Evolutionary conservation across 805 yeast species (phyloP), one percentile per base, ranked within the genome.

Genomic region (Cyberlindnera bimundalis): DNA sequence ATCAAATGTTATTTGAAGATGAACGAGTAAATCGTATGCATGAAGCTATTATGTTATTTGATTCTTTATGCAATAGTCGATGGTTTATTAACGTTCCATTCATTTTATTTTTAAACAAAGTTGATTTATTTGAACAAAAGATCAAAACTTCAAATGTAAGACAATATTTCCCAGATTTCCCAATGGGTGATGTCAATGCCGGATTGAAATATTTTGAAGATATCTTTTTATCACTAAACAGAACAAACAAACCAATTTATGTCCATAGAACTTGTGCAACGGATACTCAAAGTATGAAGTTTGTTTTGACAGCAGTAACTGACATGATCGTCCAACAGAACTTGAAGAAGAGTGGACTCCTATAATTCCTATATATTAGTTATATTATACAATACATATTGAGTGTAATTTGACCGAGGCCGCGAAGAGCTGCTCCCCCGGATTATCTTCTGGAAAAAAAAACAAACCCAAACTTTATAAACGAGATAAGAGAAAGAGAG

Each of bases 231-330:
- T 68, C 75, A 39, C 60, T 85, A 45, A 87, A 89, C 59, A 67
- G 76, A 46, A 60, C 73, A 4, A 74, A 78, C 24, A 73, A 77
- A 34, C 91, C 89, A n/a, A 75, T 93, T 24, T 93, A 93, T 59
- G 84, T 87, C 17, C 96, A 89, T 65, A 69, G 89, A 50, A 93
- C 99, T 1, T 89, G 97, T 65, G 99, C 99, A 0, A 93, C 99
- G 0, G 98, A 93, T 60, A 78, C 95, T 0, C 71, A 77, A 40
- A 77, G 89, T 21, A 93, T 93, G 96, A 75, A 77, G 56, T 91
- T 90, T 56, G 96, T 93, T 14, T 70, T 93, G 42, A 77, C 85
- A 4, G 96, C 98, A 0, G 96, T 89, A 8, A 88, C 97, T 1
- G 98, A 93, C 65, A 73, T 88, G 77, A 77, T 93, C 34, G 76